Evolutionary conservation across 345 rosid species (phyloP).

Genomic region (Nephelium lappaceum): DNA sequence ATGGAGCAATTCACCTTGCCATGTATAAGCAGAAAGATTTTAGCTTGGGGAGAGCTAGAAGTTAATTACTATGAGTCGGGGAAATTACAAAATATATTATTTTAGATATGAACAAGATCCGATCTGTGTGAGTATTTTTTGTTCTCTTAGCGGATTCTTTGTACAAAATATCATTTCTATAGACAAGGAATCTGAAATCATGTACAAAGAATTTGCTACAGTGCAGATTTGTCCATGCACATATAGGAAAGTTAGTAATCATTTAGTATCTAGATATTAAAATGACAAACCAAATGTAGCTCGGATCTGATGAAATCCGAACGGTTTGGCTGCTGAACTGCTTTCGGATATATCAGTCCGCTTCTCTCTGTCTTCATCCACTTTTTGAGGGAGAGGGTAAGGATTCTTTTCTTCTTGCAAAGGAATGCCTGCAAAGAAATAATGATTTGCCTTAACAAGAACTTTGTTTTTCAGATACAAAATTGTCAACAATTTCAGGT

Average conservation of each 20-base stretch:
- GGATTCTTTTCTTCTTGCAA: not conserved
- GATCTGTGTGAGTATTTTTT: too few relatives aligned
- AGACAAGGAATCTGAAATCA: too few relatives aligned
- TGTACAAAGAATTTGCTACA: not conserved
- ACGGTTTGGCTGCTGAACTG: not conserved
- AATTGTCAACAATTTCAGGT: too few relatives aligned
- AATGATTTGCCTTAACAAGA: too few relatives aligned
- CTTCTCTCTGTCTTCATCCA: not conserved
- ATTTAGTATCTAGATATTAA: not conserved
- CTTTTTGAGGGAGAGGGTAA: not conserved
- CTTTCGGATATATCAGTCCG: not conserved
- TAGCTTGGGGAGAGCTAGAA: too few relatives aligned
- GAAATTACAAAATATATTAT: too few relatives aligned
- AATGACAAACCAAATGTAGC: not conserved
- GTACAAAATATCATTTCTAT: too few relatives aligned
- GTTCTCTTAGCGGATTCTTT: too few relatives aligned
- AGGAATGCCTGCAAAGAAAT: constrained; percentile 9
- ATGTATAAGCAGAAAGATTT: not conserved
- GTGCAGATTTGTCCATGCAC: not conserved
- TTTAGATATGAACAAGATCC: too few relatives aligned
- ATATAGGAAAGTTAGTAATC: too few relatives aligned
- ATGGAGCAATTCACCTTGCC: not conserved
- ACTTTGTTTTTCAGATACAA: too few relatives aligned
- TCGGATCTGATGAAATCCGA: not conserved
- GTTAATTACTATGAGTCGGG: too few relatives aligned